Evolutionary conservation across 2,329 filamentous ascomycete genomes (phyloP).

Genomic region (Botrytis deweyae): DNA sequence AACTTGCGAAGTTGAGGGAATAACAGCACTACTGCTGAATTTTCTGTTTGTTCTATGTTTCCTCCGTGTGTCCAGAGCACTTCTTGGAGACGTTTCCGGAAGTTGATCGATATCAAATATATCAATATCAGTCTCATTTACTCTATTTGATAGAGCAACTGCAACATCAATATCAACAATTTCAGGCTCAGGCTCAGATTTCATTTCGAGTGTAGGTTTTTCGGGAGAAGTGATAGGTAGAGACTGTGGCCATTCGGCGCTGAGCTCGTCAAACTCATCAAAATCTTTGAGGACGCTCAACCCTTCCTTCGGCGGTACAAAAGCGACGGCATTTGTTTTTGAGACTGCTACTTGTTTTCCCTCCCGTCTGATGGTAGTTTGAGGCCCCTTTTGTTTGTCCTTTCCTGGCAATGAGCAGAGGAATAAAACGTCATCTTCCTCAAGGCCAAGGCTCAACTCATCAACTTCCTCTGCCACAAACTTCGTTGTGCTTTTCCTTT

Average conservation of each 20-base stretch:
- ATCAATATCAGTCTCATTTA: not conserved
- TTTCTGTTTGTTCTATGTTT: not conserved
- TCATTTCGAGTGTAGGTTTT: not conserved
- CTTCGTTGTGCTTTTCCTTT: conserved; percentile 1
- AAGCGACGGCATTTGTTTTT: not conserved
- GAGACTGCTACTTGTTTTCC: not conserved
- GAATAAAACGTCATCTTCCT: conserved; percentile 30
- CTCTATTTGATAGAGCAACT: not conserved
- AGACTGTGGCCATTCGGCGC: conserved; percentile 10
- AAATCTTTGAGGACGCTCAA: not conserved
- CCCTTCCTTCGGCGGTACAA: not conserved
- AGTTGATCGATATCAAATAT: conserved; percentile 14
- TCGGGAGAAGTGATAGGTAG: not conserved
- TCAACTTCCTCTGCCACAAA: conserved; percentile 32
- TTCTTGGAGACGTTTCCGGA: conserved; percentile 18
- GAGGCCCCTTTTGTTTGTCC: not conserved
- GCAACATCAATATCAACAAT: not conserved
- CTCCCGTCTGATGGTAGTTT: not conserved
- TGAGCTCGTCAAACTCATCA: conserved; percentile 20
- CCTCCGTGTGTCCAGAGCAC: conserved; percentile 6
- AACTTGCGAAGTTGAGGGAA: conserved; percentile 15
- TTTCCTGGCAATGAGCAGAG: conserved; percentile 27
- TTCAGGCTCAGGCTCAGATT: not conserved
- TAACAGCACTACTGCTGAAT: conserved; percentile 3
- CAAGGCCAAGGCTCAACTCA: conserved; percentile 32